Conservation (phyloP, 108 stramenopile genomes). For the Mayamaea pseudoterrestris region DNA sequence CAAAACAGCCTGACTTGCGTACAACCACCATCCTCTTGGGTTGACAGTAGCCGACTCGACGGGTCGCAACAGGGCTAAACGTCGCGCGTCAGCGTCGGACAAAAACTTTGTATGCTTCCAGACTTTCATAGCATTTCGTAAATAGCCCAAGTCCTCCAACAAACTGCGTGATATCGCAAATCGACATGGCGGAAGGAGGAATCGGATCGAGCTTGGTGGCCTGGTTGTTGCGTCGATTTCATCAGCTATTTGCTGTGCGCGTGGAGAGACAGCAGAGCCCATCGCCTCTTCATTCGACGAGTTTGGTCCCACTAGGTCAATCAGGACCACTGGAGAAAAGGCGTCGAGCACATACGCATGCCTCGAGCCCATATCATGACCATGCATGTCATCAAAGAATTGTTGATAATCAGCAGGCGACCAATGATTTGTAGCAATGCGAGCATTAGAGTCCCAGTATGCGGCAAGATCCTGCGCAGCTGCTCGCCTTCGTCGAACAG, state of each 20-base stretch:
- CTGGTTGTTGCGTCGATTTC: not conserved
- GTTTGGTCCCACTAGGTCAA: conserved; percentile 14
- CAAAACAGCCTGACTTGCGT: conserved; percentile 34
- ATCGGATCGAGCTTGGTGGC: conserved; percentile 5
- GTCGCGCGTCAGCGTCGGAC: no score
- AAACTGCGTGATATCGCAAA: conserved; percentile 31
- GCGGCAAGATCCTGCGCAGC: conserved; percentile 39
- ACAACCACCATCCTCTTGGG: conserved; percentile 50
- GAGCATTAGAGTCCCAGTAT: conserved; percentile 43
- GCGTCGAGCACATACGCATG: conserved; percentile 50
- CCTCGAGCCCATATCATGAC: no score
- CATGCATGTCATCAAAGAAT: no score
- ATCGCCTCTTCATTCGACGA: no score
- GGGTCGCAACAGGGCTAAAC: conserved; percentile 27
- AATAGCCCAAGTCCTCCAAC: conserved; percentile 56
- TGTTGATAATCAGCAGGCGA: no score
- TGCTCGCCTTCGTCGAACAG: conserved; percentile 24
- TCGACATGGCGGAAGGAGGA: conserved; percentile 33
- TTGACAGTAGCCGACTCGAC: conserved; percentile 12
- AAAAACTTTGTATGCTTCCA: conserved; percentile 25
- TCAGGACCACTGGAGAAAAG: conserved; percentile 48
- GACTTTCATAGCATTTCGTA: conserved; percentile 41
- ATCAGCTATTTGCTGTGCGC: no score
- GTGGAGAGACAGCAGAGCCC: no score
- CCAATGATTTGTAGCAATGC: no score